phyloP scores from a whole-genome alignment of 2,329 filamentous ascomycete species.

The Hypoxylon sp. region DNA sequence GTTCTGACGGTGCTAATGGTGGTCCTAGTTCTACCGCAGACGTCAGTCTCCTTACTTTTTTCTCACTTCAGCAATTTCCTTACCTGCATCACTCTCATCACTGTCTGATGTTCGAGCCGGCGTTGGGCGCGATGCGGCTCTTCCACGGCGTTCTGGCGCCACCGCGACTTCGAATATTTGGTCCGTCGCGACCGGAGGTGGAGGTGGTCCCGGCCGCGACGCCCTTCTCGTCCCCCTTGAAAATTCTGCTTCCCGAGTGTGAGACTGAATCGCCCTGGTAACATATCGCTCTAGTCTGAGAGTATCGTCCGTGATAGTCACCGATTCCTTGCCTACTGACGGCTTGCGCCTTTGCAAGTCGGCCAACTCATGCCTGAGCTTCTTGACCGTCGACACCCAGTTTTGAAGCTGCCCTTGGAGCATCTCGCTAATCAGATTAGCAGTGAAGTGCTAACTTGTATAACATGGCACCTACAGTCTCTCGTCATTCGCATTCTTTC shows the following conservation, averaged over 20 bases:
- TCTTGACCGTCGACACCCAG: slow-evolving; percentile 13
- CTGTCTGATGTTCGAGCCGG: not conserved
- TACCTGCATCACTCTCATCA: not conserved
- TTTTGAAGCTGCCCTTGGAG: slow-evolving; percentile 21
- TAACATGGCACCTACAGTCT: slow-evolving; percentile 18
- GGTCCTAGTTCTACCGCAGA: not conserved
- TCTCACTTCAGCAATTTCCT: not conserved
- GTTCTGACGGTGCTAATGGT: not conserved
- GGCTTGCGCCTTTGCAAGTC: slow-evolving; percentile 23
- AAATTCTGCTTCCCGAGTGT: not conserved
- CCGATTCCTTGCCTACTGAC: not conserved
- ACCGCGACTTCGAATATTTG: not conserved
- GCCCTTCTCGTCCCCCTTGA: not conserved
- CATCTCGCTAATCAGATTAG: slow-evolving; percentile 25
- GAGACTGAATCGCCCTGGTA: slow-evolving; percentile 10
- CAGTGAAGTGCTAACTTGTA: not conserved
- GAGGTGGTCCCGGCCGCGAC: slow-evolving; percentile 1
- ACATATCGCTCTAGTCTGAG: slow-evolving; percentile 28
- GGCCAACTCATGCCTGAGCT: slow-evolving; percentile 24
- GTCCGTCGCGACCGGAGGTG: not conserved
- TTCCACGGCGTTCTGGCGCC: not conserved
- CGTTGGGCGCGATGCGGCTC: not conserved
- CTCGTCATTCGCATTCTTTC: slow-evolving; percentile 16
- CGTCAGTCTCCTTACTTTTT: not conserved
- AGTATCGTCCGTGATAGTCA: slow-evolving; percentile 15